These are phyloP conservation scores for Fusarium sp. DNA, from an alignment of 2,329 filamentous ascomycete genomes.

Conservation along the genomic window DNA sequence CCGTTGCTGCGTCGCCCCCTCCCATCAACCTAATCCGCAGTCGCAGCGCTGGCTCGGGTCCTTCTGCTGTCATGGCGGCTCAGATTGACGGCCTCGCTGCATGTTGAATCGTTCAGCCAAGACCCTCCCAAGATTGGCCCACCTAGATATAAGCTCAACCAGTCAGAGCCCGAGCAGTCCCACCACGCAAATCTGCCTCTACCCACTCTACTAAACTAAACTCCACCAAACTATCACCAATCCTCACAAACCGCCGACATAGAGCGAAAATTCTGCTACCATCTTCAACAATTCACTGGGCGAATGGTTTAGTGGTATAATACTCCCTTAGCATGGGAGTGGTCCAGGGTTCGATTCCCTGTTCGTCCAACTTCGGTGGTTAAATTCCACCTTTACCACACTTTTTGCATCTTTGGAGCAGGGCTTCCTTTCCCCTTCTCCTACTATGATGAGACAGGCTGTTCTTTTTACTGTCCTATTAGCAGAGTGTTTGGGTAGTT, in stretches of 20 bases:
- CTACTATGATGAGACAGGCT: too few species aligned
- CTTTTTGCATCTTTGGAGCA: not conserved
- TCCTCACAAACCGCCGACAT: not conserved
- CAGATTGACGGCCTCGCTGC: not conserved
- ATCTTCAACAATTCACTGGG: not conserved
- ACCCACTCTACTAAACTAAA: not conserved
- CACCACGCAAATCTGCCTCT: not conserved
- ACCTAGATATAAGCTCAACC: not conserved
- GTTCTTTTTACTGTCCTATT: too few species aligned
- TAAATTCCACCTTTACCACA: not conserved
- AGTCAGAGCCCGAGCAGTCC: not conserved
- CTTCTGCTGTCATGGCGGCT: not conserved
- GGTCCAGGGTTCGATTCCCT: conserved; percentile 35
- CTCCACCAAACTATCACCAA: not conserved
- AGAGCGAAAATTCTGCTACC: not conserved
- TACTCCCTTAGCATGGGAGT: conserved; percentile 35
- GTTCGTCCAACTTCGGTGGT: conserved; percentile 21
- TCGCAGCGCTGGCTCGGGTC: not conserved
- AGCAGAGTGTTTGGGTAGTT: too few species aligned
- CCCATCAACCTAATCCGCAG: not conserved
- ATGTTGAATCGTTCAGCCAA: not conserved
- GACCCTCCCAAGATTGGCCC: too few species aligned
- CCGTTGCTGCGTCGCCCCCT: not conserved
- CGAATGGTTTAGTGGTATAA: conserved; percentile 36
- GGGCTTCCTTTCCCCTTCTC: too few species aligned